Evolutionary conservation across 768 basidiomycete genomes (phyloP).

Genomic region (Termitomyces sp.): DNA sequence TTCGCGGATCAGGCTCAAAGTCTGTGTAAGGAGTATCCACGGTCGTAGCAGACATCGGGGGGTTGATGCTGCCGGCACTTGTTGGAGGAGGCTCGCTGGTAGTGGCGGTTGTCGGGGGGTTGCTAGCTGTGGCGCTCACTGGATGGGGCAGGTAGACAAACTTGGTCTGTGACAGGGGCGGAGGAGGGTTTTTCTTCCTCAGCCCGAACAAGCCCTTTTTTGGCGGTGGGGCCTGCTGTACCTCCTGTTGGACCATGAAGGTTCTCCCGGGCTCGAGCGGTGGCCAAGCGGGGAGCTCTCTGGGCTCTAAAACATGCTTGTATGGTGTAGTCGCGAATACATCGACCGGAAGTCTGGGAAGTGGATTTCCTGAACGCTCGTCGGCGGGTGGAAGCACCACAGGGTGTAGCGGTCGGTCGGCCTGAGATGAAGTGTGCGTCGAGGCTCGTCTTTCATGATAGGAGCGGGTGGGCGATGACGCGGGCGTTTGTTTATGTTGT

Average conservation of each 20-base stretch:
- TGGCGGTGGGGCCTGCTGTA: not conserved
- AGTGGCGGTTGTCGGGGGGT: conserved; percentile 2
- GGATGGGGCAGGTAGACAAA: conserved; percentile 20
- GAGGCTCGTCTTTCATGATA: not conserved
- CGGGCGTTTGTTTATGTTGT: not conserved
- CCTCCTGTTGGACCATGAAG: conserved; percentile 21
- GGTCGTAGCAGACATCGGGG: not conserved
- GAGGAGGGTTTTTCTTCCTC: conserved; percentile 21
- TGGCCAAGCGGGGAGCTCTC: conserved; percentile 34
- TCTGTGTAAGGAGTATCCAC: not conserved
- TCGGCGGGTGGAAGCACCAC: not conserved
- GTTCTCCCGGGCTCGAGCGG: conserved; percentile 22
- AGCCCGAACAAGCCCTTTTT: conserved; percentile 39
- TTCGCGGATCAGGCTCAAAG: not conserved
- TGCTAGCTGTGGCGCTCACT: not conserved
- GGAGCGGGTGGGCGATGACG: not conserved
- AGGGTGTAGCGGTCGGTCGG: not conserved
- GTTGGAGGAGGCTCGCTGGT: conserved; percentile 1
- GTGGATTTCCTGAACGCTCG: conserved; percentile 37
- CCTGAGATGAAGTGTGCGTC: not conserved
- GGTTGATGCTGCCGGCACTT: not conserved
- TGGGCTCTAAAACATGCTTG: conserved; percentile 46
- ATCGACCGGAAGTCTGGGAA: conserved; percentile 58
- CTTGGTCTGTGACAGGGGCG: conserved; percentile 10
- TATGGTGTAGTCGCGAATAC: conserved; percentile 56